These are phyloP conservation scores for Hygrophila difformis DNA, from an alignment of 257 asterid species.

Conservation along the genomic window DNA sequence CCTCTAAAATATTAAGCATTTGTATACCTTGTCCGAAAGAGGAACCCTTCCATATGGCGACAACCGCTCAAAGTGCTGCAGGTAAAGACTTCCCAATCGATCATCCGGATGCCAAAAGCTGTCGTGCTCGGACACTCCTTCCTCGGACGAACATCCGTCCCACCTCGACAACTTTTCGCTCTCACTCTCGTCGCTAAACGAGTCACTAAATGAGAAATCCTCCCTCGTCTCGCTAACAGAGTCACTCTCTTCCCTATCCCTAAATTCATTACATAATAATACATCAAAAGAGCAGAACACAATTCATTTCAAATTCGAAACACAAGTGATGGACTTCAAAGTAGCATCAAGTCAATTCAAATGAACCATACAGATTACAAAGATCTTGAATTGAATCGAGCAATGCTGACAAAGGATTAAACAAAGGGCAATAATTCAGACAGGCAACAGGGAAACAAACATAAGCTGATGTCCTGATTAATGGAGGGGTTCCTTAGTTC, in stretches of 20 bases:
- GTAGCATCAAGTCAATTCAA: neutral
- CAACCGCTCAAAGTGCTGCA: conserved; percentile 55
- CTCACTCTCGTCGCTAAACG: conserved; percentile 68
- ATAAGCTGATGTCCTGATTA: no score
- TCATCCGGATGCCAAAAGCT: conserved; percentile 33
- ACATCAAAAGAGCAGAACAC: no score
- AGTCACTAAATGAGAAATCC: conserved; percentile 42
- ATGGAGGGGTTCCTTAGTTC: no score
- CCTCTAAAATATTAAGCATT: no score
- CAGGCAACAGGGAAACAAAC: neutral
- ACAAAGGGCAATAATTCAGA: neutral
- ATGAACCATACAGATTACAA: neutral
- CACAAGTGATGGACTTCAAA: neutral
- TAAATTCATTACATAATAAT: neutral
- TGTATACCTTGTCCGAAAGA: conserved; percentile 52
- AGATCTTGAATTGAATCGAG: neutral
- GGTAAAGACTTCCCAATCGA: conserved; percentile 54
- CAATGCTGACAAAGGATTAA: neutral
- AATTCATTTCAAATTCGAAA: neutral
- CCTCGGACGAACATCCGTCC: conserved; percentile 67
- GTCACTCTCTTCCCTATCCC: conserved; percentile 44
- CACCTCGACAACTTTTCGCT: conserved; percentile 56
- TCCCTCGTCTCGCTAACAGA: conserved; percentile 55
- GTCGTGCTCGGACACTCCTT: conserved; percentile 42
- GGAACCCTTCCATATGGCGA: conserved; percentile 71